Evolutionary conservation across 768 basidiomycete genomes (phyloP), one percentile per base, ranked within the genome.

Genomic region (Lactifluus rugatus): DNA sequence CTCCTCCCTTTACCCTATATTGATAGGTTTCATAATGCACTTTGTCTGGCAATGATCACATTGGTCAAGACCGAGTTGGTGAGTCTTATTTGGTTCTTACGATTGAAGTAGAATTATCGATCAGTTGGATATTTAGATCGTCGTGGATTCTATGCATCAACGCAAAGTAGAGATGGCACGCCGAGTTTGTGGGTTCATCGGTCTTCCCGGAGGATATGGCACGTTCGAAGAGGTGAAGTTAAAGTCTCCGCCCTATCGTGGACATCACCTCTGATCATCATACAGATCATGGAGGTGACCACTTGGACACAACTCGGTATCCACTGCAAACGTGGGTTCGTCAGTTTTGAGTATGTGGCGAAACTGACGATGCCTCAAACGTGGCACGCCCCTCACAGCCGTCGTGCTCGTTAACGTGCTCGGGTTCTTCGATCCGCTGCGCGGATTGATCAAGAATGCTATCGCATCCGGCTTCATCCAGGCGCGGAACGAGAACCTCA

Each of bases 231-330:
- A 97, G 79, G 89, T 85, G 31, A 59, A 69, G 55, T n/a, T 19
- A 34, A 47, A 53, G 5, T 28, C n/a, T 34, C 21, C 1, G 5
- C 2, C 21, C 25, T n/a, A 11, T 2, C 23, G 46, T 36, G n/a
- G 11, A 16, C 5, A 31, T 48, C 28, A 23, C 39, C 7, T 21
- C 47, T 31, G 8, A 37, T 31, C 5, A 19, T 23, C 44, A 10
- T 32, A 5, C 62, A 91, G 87, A 72, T 91, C n/a, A 70, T 96
- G 28, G 95, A 98, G 71, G 93, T 90, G 61, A 81, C 85, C 14
- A 96, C 94, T 0, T 99, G 95, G 95, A 89, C 89, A 19, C 95
- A 97, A 67, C 70, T 96, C 5, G 87, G 87, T 19, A 86, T 94
- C 44, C 89, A 93, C 68, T 77, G 80, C 54, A 92, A 92, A 73